phyloP scores from a whole-genome alignment of 2,329 filamentous ascomycete species.

The Pseudogymnoascus verrucosus region DNA sequence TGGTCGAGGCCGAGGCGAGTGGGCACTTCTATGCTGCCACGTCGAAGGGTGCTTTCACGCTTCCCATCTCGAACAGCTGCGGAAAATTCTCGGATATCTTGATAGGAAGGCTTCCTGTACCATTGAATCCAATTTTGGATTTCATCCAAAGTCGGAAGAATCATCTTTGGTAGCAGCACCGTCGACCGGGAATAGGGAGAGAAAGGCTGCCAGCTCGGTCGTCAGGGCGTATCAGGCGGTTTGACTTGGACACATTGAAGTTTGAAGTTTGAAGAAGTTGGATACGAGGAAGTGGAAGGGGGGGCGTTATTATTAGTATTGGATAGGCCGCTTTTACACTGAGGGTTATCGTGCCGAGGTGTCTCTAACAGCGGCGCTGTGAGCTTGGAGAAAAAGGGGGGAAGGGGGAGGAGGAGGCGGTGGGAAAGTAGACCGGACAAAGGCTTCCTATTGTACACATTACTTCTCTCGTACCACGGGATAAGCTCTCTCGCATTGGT shows the following conservation, averaged over 20 bases:
- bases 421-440: neutral
- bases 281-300: neutral
- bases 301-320: constrained; percentile 14
- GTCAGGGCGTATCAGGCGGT: neutral
- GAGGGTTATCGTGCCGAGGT: neutral
- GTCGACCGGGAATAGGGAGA: neutral
- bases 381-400: neutral
- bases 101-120: constrained; percentile 44
- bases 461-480: neutral
- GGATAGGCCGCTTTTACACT: neutral
- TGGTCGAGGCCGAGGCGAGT: constrained; percentile 35
- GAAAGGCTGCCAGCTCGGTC: neutral
- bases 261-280: neutral
- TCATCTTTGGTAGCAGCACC: neutral
- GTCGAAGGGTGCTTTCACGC: constrained; percentile 31
- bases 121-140: constrained; percentile 32
- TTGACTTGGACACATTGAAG: neutral
- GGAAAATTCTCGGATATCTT: constrained; percentile 40
- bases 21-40: constrained; percentile 32
- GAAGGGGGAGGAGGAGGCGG: neutral
- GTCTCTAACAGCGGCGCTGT: neutral
- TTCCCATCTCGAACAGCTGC: constrained; percentile 29
- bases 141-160: neutral
- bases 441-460: neutral
- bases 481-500: constrained; percentile 5